These are phyloP conservation scores for Fusarium sublunatum DNA, from an alignment of 2,329 filamentous ascomycete species.

Conservation along the genomic window DNA sequence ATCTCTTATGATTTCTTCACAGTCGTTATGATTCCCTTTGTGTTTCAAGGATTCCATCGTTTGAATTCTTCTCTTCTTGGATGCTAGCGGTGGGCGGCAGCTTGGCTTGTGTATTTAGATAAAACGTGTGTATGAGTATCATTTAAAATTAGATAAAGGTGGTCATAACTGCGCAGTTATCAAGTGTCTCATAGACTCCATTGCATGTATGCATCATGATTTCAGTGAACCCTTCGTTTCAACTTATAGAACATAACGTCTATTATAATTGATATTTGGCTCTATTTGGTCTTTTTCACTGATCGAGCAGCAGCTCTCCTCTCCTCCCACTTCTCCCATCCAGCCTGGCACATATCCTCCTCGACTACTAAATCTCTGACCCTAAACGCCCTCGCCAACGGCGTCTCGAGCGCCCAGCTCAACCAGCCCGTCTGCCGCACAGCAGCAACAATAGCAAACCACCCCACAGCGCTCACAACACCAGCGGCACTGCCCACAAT, in stretches of 20 bases:
- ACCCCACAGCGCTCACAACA: conserved; percentile 74
- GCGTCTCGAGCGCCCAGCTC: conserved; percentile 75
- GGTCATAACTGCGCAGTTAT: background rate
- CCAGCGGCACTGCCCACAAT: conserved; percentile 81
- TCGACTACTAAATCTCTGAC: conserved; percentile 86
- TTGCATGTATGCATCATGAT: background rate
- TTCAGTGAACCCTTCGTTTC: background rate
- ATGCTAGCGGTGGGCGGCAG: conserved; percentile 12
- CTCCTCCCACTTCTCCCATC: conserved; percentile 91
- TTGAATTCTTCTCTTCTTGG: conserved; percentile 16
- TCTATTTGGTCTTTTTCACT: conserved; percentile 48
- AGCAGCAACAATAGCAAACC: conserved; percentile 80
- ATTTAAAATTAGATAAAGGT: background rate
- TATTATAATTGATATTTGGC: background rate
- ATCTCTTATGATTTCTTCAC: conserved; percentile 27
- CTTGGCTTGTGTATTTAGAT: conserved; percentile 23
- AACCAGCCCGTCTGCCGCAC: conserved; percentile 76
- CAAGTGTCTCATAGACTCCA: background rate
- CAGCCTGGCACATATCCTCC: conserved; percentile 90
- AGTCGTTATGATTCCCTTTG: conserved; percentile 31
- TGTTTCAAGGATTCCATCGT: background rate
- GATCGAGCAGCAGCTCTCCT: conserved; percentile 50
- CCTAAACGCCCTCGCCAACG: conserved; percentile 72
- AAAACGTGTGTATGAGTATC: conserved; percentile 9
- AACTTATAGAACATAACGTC: background rate